Conservation (phyloP, 1,284 basidiomycete species). For the Irpex rosettiformis region DNA sequence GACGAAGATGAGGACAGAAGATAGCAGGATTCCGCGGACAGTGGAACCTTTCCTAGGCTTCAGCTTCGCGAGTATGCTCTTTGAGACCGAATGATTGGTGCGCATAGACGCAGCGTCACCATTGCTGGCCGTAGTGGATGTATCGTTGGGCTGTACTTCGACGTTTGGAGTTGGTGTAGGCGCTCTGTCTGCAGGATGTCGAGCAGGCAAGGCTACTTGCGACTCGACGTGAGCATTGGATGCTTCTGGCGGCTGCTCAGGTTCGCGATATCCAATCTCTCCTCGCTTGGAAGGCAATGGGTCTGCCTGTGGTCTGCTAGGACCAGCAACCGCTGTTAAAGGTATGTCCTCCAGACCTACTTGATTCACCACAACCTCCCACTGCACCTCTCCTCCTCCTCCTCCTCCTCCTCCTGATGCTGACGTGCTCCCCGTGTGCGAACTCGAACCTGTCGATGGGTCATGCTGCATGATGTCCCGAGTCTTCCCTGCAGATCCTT, state of each 20-base stretch:
- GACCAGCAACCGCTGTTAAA: conserved; percentile 14
- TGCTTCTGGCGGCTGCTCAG: conserved; percentile 26
- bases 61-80: conserved; percentile 20
- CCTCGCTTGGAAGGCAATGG: conserved; percentile 62
- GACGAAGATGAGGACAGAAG: conserved; percentile 42
- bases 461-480: conserved; percentile 9
- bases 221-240: conserved; percentile 18
- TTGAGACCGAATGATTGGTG: conserved; percentile 30
- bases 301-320: conserved; percentile 39
- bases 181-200: conserved; percentile 62
- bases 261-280: conserved; percentile 59
- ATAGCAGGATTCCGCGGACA: conserved; percentile 43
- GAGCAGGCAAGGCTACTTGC: conserved; percentile 28
- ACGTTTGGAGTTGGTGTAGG: conserved; percentile 23
- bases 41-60: conserved; percentile 35
- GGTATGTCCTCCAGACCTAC: background rate
- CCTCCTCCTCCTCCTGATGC: background rate
- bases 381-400: background rate
- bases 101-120: conserved; percentile 21
- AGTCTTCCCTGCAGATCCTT: conserved; percentile 4
- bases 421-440: background rate
- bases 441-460: background rate
- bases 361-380: background rate
- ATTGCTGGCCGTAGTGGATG: conserved; percentile 12
- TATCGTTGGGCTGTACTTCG: conserved; percentile 18